Percentiles rank a stretch among this genome's conserved stretches.
Conservation (phyloP, 2,329 filamentous ascomycete species). For the Fusarium coffeatum region DNA sequence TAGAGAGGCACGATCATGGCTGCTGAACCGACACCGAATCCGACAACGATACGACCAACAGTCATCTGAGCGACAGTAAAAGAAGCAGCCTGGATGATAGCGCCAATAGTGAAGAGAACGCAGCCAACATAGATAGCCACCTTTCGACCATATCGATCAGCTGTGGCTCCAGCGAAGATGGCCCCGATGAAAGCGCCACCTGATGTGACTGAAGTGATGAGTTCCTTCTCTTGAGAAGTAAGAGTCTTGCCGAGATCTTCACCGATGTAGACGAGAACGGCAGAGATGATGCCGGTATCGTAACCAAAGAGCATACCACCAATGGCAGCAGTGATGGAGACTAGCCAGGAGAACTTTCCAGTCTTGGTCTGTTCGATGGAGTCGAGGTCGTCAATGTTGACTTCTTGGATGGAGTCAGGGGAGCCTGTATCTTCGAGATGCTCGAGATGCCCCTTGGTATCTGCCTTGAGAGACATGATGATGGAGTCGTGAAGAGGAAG, state of each 20-base stretch:
- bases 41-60: constrained; percentile 56
- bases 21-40: constrained; percentile 61
- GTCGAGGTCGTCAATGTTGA: constrained; percentile 42
- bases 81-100: constrained; percentile 45
- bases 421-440: constrained; percentile 37
- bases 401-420: constrained; percentile 29
- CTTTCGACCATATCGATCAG: constrained; percentile 45
- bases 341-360: constrained; percentile 44
- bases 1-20: constrained; percentile 61
- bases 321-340: constrained; percentile 47
- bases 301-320: constrained; percentile 55
- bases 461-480: constrained; percentile 35
- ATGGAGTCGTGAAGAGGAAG: neutral
- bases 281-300: constrained; percentile 54
- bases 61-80: constrained; percentile 47
- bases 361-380: constrained; percentile 43
- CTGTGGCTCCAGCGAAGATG: constrained; percentile 44
- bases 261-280: constrained; percentile 47
- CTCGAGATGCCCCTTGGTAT: constrained; percentile 36
- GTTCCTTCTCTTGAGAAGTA: constrained; percentile 59
- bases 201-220: constrained; percentile 63
- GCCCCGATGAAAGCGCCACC: constrained; percentile 50
- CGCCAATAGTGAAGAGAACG: constrained; percentile 42
- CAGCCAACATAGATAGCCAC: constrained; percentile 47
- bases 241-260: constrained; percentile 54